phyloP scores from a whole-genome alignment of 495 filamentous ascomycete genomes.

The Talaromyces stipitatus region DNA sequence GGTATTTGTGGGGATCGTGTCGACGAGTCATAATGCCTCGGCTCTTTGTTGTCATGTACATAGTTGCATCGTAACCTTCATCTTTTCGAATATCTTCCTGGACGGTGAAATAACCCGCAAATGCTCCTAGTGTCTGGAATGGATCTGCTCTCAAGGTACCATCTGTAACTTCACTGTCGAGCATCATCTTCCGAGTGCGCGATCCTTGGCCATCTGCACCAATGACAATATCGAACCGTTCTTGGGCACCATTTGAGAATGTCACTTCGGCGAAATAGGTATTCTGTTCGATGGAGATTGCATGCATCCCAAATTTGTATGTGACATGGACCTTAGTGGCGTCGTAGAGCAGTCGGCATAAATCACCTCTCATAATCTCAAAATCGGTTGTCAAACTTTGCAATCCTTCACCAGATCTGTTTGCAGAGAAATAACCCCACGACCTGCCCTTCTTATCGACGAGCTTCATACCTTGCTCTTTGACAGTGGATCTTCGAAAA shows the following conservation, averaged over 20 bases:
- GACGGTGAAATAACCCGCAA: slow-evolving; percentile 34
- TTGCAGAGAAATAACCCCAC: slow-evolving; percentile 21
- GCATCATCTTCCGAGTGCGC: slow-evolving; percentile 26
- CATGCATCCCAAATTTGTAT: slow-evolving; percentile 25
- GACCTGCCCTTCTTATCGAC: slow-evolving; percentile 19
- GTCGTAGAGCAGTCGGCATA: slow-evolving; percentile 27
- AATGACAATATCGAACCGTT: slow-evolving; percentile 40
- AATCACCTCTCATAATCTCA: slow-evolving; percentile 42
- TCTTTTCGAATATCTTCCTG: slow-evolving; percentile 18
- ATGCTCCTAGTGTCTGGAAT: slow-evolving; percentile 17
- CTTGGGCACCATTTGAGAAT: slow-evolving; percentile 25
- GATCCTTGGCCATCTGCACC: slow-evolving; percentile 43
- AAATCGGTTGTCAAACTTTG: slow-evolving; percentile 32
- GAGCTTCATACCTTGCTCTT: slow-evolving; percentile 26
- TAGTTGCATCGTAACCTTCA: slow-evolving; percentile 25
- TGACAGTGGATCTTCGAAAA: slow-evolving; percentile 14
- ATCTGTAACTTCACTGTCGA: slow-evolving; percentile 15
- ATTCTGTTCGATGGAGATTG: slow-evolving; percentile 11
- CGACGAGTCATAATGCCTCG: slow-evolving; percentile 30
- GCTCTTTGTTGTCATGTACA: slow-evolving; percentile 21
- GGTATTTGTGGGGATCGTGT: slow-evolving; percentile 23
- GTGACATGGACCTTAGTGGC: slow-evolving; percentile 15
- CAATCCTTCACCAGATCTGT: slow-evolving; percentile 17
- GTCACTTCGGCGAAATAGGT: slow-evolving; percentile 20
- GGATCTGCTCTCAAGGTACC: slow-evolving; percentile 11